Base-by-base conservation (phyloP, 352 stramenopile genomes). In the Phytophthora colocasiae region DNA sequence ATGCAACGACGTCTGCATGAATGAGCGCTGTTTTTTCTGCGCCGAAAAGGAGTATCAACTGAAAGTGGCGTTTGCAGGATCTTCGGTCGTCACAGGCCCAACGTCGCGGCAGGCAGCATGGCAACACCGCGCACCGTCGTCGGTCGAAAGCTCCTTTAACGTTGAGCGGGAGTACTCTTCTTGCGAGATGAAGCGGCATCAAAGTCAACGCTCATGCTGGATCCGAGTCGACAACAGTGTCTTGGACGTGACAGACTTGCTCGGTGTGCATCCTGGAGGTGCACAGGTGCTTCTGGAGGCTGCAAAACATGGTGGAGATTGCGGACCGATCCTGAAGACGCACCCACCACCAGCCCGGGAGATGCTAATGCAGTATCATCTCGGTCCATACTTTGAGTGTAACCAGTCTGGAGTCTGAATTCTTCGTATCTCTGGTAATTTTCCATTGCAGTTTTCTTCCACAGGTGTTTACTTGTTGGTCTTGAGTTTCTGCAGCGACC, bases 231-330 rank as follows among this genome's bases (percentile, higher is more conserved):
- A 90, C n/a, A 79, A 85, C 38, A 75, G 78, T 47, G 87, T 98
- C 19, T 98, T 97, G 63, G 93, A 98, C 71, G 92, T 95, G 19
- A 98, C 94, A 1, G 77, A 90, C 24, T 88, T 98, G 61, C 81
- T 98, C 24, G 66, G 71, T 8, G 81, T 83, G 1, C 94, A 98
- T 71, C 92, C 94, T 9, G 95, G 93, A 4, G 95, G 94, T 0
- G 85, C 82, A 49, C 69, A 87, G 39, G 73, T 84, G 19, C 60
- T 93, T 15, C 69, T 91, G 8, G 79, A 85, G 48, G 83, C 75
- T 19, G 81, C 85, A 1, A 57, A 78, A 27, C 70, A 72, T 41
- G 80, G 78, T 15, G 75, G 76, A 39, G 81, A 93, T 63, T 91
- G 81, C 38, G 78, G 48, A 1, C 49, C 78, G 5, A 80, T 91